phyloP scores from a whole-genome alignment of 768 basidiomycete genomes.

The Imleria badia region DNA sequence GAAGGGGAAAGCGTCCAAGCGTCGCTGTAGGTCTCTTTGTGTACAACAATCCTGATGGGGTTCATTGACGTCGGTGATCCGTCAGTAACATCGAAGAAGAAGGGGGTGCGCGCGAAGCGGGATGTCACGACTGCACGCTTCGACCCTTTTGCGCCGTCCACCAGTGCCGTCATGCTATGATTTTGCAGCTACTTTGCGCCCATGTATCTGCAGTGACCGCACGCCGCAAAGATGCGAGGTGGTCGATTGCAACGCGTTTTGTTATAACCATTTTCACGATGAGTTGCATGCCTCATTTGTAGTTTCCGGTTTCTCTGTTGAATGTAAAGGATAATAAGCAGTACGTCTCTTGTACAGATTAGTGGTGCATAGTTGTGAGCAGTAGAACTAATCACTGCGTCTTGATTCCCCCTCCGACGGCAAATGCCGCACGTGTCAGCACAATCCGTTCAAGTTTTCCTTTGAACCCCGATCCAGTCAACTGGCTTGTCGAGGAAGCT shows the following conservation, averaged over 20 bases:
- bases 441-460: not conserved
- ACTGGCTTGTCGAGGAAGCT: constrained; percentile 26
- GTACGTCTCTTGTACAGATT: no score
- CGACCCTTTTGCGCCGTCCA: constrained; percentile 13
- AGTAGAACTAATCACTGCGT: no score
- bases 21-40: constrained; percentile 6
- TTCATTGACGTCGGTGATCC: not conserved
- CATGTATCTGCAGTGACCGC: not conserved
- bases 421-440: not conserved
- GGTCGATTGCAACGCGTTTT: not conserved
- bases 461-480: constrained; percentile 22
- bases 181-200: no score
- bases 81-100: constrained; percentile 9
- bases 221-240: not conserved
- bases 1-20: not conserved
- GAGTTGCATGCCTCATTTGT: no score
- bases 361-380: no score
- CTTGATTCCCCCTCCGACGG: not conserved
- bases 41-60: not conserved
- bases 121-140: not conserved
- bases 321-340: no score
- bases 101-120: not conserved
- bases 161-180: constrained; percentile 11
- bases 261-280: no score
- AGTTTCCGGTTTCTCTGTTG: no score